Evolutionary conservation across 1,139 yeast species (phyloP), one percentile per base, ranked within the genome.

Genomic region (Suhomyces kunorum): DNA sequence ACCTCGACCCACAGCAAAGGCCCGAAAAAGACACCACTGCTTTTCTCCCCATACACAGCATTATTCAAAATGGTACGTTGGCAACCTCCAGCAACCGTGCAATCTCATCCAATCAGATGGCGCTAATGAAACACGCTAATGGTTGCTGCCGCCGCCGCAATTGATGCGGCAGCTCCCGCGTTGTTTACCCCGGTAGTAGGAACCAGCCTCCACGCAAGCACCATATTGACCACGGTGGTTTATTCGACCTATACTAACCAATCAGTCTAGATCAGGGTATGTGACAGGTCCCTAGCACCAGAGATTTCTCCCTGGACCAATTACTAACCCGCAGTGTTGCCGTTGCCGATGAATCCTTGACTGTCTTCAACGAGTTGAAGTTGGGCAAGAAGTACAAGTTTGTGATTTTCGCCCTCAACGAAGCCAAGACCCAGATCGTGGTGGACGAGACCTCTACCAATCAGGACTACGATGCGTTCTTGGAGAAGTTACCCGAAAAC

Each of bases 301-400:
- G n/a, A n/a, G n/a, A n/a, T n/a, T n/a, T n/a, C n/a, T n/a, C n/a
- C n/a, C n/a, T n/a, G n/a, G n/a, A n/a, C n/a, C n/a, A n/a, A n/a
- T 11, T 55, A 56, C 67, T 62, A 61, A 62, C 70, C 40, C 12
- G 53, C 58, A 82, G 95, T 76, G 97, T 92, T 64, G 82, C 95
- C 58, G 96, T 92, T 64, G 88, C 94, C 59, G 97, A 90, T 68
- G 96, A 88, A 67, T 89, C 96, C 51, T 78, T 90, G 64, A 73
- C 80, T 55, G 95, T 96, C 44, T 92, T 88, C 84, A 88, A 90
- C 66, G 96, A 90, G 62, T 81, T 92, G 71, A 92, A 92, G 78
- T 80, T 92, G 62, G 97, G 97, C 56, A 90, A 89, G 76, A 85
- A 85, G 74, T 75, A 71, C 75, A 90, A 86, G 76, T 92, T 77